phyloP scores from a whole-genome alignment of 441 rosid species.

The Codiaeum variegatum region DNA sequence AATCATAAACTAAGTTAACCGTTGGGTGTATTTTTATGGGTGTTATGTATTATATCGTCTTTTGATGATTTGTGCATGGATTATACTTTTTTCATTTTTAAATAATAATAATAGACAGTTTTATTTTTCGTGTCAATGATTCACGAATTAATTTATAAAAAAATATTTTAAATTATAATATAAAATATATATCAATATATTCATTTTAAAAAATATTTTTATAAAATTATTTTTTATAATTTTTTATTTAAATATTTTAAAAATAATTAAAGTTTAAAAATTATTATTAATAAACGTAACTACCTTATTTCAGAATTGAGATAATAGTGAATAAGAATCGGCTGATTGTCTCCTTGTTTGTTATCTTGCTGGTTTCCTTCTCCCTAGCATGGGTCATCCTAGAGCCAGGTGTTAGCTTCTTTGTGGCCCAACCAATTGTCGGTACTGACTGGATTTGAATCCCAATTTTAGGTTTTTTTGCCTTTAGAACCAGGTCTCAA shows the following conservation, averaged over 20 bases:
- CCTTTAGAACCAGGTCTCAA: conserved; percentile 28
- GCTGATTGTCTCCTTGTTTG: conserved; percentile 70
- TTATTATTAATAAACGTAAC: too few relatives aligned
- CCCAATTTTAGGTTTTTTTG: conserved; percentile 29
- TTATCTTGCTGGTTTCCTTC: conserved; percentile 68
- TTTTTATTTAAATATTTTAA: too few relatives aligned
- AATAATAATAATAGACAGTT: too few relatives aligned
- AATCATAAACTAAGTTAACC: conserved; percentile 35
- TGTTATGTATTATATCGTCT: conserved; percentile 12
- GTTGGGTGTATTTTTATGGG: conserved; percentile 30
- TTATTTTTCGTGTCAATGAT: too few relatives aligned
- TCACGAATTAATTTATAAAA: too few relatives aligned
- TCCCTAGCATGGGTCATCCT: conserved; percentile 37
- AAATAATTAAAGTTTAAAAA: too few relatives aligned
- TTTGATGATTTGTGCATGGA: conserved; percentile 44
- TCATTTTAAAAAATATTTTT: too few relatives aligned
- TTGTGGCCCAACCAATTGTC: conserved; percentile 25
- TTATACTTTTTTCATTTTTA: too few relatives aligned
- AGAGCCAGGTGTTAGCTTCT: conserved; percentile 49
- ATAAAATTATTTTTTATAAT: too few relatives aligned
- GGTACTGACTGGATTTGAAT: conserved; percentile 32
- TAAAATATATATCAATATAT: too few relatives aligned
- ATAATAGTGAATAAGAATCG: conserved; percentile 41
- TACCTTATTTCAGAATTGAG: too few relatives aligned
- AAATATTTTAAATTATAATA: too few relatives aligned